Percentiles rank a stretch among this genome's conserved stretches.
Conservation (phyloP, 495 filamentous ascomycete species). For the Aspergillus biplanus region DNA sequence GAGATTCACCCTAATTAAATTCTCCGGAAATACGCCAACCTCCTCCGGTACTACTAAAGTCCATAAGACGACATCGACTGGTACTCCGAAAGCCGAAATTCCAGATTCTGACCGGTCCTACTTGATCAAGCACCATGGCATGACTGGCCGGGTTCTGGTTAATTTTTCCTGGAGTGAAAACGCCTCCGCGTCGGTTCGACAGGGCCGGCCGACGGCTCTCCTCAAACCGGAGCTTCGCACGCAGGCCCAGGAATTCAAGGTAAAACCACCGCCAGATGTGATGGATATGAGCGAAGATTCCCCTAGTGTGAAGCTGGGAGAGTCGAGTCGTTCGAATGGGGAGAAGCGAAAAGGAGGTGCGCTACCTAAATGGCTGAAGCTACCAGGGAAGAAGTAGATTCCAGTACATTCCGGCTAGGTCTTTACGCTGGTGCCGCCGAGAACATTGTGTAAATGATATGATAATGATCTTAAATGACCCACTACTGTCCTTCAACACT, state of each 20-base stretch:
- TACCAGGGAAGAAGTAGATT: constrained; percentile 59
- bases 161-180: constrained; percentile 77
- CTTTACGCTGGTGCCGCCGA: too few species aligned
- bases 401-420: not conserved
- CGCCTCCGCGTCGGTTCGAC: constrained; percentile 46
- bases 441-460: too few species aligned
- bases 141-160: constrained; percentile 71
- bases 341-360: constrained; percentile 42
- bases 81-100: constrained; percentile 29
- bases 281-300: constrained; percentile 49
- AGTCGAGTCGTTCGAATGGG: constrained; percentile 38
- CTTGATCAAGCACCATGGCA: constrained; percentile 73
- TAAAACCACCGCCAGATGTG: constrained; percentile 49
- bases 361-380: constrained; percentile 74
- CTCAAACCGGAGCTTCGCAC: constrained; percentile 69
- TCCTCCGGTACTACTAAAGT: constrained; percentile 28
- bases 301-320: constrained; percentile 26
- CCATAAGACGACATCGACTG: constrained; percentile 18
- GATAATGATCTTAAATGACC: too few species aligned
- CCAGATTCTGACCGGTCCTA: constrained; percentile 52
- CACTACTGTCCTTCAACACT: too few species aligned
- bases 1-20: constrained; percentile 55
- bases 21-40: constrained; percentile 22
- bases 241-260: constrained; percentile 67
- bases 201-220: constrained; percentile 40